phyloP scores from a whole-genome alignment of 441 rosid species.

The Gossypium lobatum region DNA sequence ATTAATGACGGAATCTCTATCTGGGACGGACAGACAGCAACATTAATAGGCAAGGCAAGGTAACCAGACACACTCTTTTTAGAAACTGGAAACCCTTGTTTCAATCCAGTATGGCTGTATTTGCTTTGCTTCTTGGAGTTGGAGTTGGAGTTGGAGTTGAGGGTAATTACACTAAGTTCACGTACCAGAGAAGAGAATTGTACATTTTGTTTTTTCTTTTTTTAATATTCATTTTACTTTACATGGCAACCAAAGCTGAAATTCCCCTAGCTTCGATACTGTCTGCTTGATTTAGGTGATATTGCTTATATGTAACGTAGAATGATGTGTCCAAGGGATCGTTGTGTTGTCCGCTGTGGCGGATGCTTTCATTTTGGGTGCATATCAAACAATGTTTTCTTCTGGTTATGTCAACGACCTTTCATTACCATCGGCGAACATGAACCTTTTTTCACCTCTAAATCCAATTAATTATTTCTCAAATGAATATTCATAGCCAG shows the following conservation, averaged over 20 bases:
- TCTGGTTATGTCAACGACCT: background rate
- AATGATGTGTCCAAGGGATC: background rate
- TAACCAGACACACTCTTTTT: slow-evolving; percentile 12
- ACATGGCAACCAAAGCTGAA: background rate
- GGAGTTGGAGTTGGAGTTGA: background rate
- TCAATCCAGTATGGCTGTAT: background rate
- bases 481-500: slow-evolving; percentile 18
- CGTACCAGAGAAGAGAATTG: background rate
- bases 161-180: background rate
- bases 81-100: background rate
- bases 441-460: background rate
- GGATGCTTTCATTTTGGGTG: background rate
- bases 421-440: background rate
- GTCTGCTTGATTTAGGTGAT: background rate
- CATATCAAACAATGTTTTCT: background rate
- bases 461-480: slow-evolving; percentile 7
- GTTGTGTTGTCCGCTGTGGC: background rate
- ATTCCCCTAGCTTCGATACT: background rate
- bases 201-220: background rate
- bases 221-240: background rate
- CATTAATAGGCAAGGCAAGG: slow-evolving; percentile 23
- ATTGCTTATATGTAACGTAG: background rate
- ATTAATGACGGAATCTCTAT: slow-evolving; percentile 43
- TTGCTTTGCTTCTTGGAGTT: background rate
- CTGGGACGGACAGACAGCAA: slow-evolving; percentile 18